Conservation (phyloP, 1,284 basidiomycete genomes). For the Moesziomyces globuligerus region DNA sequence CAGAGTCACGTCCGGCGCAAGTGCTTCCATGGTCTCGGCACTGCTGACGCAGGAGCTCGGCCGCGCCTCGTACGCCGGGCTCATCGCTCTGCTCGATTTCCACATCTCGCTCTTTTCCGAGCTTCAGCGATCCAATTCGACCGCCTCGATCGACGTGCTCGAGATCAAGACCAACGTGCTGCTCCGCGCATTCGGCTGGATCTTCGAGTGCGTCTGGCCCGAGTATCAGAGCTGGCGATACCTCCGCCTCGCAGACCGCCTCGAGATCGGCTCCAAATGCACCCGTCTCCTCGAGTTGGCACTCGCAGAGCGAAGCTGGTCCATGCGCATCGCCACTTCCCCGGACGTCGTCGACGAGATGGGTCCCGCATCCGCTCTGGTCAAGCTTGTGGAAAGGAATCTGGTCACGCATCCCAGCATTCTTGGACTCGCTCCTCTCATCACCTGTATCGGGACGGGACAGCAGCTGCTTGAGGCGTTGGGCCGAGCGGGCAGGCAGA, state of each 20-base stretch:
- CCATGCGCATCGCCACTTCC: conserved; percentile 7
- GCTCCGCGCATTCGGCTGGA: conserved; percentile 77
- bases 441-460: conserved; percentile 76
- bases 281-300: conserved; percentile 76
- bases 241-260: conserved; percentile 77
- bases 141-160: conserved; percentile 72
- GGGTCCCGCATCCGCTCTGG: conserved; percentile 20
- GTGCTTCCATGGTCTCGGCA: conserved; percentile 68
- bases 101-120: conserved; percentile 80
- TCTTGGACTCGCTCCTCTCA: conserved; percentile 79
- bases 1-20: conserved; percentile 12
- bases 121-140: conserved; percentile 73
- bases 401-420: conserved; percentile 78
- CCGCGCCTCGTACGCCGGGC: conserved; percentile 81
- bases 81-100: conserved; percentile 78
- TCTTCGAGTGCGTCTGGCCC: conserved; percentile 85
- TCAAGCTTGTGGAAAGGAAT: conserved; percentile 74
- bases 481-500: conserved; percentile 74
- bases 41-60: conserved; percentile 78
- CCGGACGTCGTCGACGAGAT: conserved; percentile 62
- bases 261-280: conserved; percentile 79
- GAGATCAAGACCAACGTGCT: conserved; percentile 84
- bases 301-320: conserved; percentile 71
- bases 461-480: conserved; percentile 74
- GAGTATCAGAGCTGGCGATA: conserved; percentile 86